These are phyloP conservation scores for Golubevia sp. DNA, from an alignment of 1,284 basidiomycete species.

Conservation along the genomic window DNA sequence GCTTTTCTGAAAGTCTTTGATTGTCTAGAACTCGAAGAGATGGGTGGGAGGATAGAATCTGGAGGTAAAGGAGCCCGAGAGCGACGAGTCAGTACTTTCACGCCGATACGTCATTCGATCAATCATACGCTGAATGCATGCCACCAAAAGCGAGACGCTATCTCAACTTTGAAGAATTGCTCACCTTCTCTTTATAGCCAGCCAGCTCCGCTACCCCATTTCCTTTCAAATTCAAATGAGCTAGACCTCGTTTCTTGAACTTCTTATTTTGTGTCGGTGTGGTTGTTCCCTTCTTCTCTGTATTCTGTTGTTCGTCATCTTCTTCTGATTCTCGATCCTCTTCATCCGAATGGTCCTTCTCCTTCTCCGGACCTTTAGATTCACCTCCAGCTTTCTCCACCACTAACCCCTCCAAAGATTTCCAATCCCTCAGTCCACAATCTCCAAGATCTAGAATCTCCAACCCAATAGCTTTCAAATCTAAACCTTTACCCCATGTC, in stretches of 20 bases:
- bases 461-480: slow-evolving; percentile 15
- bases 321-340: neutral
- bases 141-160: too few species aligned
- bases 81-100: too few species aligned
- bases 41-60: slow-evolving; percentile 19
- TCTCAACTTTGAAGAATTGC: too few species aligned
- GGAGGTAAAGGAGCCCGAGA: too few species aligned
- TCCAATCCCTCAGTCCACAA: slow-evolving; percentile 40
- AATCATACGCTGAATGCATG: too few species aligned
- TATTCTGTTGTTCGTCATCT: slow-evolving; percentile 14
- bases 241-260: slow-evolving; percentile 20
- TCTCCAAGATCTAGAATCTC: slow-evolving; percentile 43
- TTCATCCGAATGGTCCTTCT: too few species aligned
- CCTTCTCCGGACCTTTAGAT: too few species aligned
- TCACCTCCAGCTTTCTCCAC: slow-evolving; percentile 8
- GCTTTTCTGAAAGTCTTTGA: neutral
- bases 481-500: slow-evolving; percentile 39
- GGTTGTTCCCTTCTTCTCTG: too few species aligned
- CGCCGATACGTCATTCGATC: too few species aligned
- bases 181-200: slow-evolving; percentile 27
- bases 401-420: slow-evolving; percentile 21
- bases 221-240: slow-evolving; percentile 34
- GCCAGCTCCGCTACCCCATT: slow-evolving; percentile 26
- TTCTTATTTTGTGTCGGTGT: too few species aligned
- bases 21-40: slow-evolving; percentile 32